Conservation (phyloP, 306 rosid species). For the Vigna mungo region DNA sequence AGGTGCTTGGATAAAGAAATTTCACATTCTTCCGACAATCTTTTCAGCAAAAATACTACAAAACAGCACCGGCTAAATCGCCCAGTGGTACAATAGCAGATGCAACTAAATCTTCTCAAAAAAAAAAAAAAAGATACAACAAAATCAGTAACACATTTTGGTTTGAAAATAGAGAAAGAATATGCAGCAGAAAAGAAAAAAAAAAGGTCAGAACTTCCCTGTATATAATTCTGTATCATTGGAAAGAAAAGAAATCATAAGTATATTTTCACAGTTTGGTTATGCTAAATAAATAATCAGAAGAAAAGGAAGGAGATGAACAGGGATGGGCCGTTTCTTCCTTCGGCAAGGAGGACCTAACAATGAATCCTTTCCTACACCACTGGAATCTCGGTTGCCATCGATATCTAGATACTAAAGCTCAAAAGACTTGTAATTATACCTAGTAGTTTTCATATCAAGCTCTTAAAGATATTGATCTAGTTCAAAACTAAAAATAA, state of each 20-base stretch:
- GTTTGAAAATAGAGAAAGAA: constrained; percentile 15
- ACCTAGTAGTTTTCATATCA: constrained; percentile 5
- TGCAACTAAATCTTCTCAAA: background rate
- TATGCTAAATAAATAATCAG: background rate
- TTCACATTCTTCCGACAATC: constrained; percentile 2
- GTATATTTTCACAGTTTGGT: constrained; percentile 8
- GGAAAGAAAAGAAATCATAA: constrained; percentile 1
- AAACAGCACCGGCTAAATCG: background rate
- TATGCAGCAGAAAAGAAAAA: background rate
- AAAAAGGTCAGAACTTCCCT: background rate
- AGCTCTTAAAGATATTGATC: background rate
- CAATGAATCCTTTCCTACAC: background rate
- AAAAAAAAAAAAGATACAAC: too few species aligned
- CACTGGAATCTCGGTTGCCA: background rate
- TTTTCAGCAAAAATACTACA: constrained; percentile 31
- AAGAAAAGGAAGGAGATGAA: constrained; percentile 15
- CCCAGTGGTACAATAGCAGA: constrained; percentile 24
- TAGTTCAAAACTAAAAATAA: constrained; percentile 25
- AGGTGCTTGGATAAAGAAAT: background rate
- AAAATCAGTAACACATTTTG: constrained; percentile 15
- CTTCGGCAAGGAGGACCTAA: background rate
- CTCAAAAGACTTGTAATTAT: constrained; percentile 21
- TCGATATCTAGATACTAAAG: constrained; percentile 1
- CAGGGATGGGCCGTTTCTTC: background rate
- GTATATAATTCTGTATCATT: constrained; percentile 17